Evolutionary conservation across 2,329 filamentous ascomycete species (phyloP).

Genomic region (Thelonectria blattea): DNA sequence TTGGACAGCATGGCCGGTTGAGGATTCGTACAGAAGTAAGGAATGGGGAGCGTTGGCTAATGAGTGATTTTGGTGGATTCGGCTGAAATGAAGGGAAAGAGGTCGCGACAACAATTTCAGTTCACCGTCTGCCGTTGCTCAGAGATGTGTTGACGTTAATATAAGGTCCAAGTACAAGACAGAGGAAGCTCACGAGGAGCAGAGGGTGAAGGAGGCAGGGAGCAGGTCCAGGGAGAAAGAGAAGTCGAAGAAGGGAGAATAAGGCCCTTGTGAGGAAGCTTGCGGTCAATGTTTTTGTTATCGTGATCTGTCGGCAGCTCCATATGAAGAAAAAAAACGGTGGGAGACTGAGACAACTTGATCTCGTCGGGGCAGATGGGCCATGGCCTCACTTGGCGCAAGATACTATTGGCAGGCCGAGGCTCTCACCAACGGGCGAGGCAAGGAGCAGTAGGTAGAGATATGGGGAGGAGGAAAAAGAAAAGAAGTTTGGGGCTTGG

Average conservation of each 20-base stretch:
- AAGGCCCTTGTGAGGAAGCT: background rate
- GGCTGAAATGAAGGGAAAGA: background rate
- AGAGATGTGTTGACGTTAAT: background rate
- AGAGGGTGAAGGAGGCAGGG: background rate
- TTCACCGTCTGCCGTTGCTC: background rate
- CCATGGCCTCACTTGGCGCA: constrained; percentile 16
- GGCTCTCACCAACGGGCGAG: background rate
- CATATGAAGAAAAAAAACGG: constrained; percentile 16
- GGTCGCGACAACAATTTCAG: background rate
- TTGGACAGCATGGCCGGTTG: constrained; percentile 3
- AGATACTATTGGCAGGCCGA: background rate
- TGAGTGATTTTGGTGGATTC: constrained; percentile 2
- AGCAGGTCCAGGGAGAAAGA: background rate
- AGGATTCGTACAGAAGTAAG: background rate
- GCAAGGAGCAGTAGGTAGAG: background rate
- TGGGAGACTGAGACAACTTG: constrained; percentile 10
- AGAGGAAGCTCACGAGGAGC: background rate
- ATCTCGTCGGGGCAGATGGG: constrained; percentile 13
- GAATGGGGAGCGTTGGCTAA: background rate
- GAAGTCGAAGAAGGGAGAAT: background rate
- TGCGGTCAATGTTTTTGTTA: background rate
- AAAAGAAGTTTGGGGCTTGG: background rate
- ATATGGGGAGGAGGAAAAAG: background rate
- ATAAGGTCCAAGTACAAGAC: background rate
- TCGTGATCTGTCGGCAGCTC: constrained; percentile 6